phyloP scores from a whole-genome alignment of 768 basidiomycete genomes.

The Leucosporidium scottii region DNA sequence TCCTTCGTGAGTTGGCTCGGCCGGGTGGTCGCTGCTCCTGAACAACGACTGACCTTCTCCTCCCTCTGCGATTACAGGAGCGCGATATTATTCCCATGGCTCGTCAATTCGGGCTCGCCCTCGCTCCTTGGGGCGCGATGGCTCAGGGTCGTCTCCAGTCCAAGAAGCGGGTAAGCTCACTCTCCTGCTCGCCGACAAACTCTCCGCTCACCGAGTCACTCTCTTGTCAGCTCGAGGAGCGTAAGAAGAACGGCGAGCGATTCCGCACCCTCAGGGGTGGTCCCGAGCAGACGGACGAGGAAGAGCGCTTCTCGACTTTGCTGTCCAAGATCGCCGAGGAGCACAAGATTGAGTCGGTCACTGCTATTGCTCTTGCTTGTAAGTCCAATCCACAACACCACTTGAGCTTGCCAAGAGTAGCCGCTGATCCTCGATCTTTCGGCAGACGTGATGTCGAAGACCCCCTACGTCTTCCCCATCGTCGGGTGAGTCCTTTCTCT shows the following conservation, averaged over 20 bases:
- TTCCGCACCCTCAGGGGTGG: not conserved
- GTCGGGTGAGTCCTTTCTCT: not conserved
- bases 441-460: not conserved
- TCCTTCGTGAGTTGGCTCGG: no score
- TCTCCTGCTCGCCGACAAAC: no score
- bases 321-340: not conserved
- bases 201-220: no score
- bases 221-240: constrained; percentile 6
- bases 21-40: no score
- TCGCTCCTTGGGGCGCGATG: not conserved
- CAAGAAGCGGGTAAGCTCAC: not conserved
- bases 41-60: no score
- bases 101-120: constrained; percentile 12
- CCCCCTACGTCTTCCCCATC: constrained; percentile 19
- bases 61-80: constrained; percentile 15
- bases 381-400: no score
- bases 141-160: not conserved
- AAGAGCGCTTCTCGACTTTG: not conserved
- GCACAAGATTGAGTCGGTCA: not conserved
- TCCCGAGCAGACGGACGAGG: constrained; percentile 16
- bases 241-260: not conserved
- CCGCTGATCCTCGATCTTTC: constrained; percentile 39
- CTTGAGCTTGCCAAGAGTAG: not conserved
- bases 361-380: not conserved
- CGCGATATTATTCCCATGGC: constrained; percentile 44